Evolutionary conservation across 257 asterid genomes (phyloP).

Genomic region (Lithospermum erythrorhizon): DNA sequence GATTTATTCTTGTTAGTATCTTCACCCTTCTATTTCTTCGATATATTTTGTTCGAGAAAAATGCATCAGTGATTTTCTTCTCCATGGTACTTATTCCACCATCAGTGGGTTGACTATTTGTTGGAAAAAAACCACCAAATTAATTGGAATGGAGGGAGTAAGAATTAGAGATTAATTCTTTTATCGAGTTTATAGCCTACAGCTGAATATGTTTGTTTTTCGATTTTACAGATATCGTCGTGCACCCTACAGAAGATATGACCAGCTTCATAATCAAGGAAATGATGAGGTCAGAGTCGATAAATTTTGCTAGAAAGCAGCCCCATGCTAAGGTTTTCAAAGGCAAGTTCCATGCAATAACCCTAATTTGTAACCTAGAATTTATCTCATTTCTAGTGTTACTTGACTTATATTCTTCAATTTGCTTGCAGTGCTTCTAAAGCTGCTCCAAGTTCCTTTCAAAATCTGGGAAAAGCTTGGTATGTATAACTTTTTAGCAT

Average conservation of each 20-base stretch:
- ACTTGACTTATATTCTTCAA: not conserved
- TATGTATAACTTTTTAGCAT: not conserved
- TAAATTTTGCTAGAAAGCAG: not conserved
- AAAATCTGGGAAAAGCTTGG: not conserved
- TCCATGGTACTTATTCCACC: too few relatives aligned
- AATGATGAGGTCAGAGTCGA: not conserved
- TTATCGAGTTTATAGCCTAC: not conserved
- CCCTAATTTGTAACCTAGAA: not conserved
- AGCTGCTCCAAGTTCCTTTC: not conserved
- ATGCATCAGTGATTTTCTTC: too few relatives aligned
- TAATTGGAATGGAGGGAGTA: too few relatives aligned
- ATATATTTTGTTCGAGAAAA: too few relatives aligned
- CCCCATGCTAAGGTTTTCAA: not conserved
- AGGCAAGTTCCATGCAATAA: not conserved
- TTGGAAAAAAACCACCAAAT: too few relatives aligned
- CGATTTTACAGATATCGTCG: not conserved
- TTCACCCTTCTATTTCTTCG: not conserved
- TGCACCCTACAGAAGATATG: not conserved
- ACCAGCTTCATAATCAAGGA: not conserved
- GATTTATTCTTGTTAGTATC: conserved; percentile 1
- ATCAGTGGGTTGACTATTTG: too few relatives aligned
- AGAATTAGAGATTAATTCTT: too few relatives aligned
- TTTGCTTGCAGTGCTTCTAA: too few relatives aligned
- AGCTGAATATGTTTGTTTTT: not conserved
- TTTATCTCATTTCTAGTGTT: not conserved